phyloP scores from a whole-genome alignment of 2,329 filamentous ascomycete species.

The Tolypocladium ovalisporum region DNA sequence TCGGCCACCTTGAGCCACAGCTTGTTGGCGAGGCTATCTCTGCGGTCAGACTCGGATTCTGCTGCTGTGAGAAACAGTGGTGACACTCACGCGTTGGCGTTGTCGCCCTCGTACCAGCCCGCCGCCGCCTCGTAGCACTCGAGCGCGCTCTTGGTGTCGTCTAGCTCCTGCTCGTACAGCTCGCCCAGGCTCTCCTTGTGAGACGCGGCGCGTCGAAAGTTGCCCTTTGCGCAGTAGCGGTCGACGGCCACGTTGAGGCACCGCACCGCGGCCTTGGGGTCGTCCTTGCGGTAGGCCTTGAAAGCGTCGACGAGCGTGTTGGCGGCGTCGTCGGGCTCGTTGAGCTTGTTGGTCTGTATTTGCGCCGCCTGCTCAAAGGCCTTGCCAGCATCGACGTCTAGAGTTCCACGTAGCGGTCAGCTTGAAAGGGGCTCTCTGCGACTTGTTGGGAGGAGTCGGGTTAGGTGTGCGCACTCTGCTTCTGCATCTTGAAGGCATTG shows the following conservation, averaged over 20 bases:
- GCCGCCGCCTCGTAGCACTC: slow-evolving; percentile 79
- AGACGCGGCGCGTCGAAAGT: slow-evolving; percentile 80
- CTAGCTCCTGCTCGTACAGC: slow-evolving; percentile 71
- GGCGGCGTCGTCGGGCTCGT: slow-evolving; percentile 85
- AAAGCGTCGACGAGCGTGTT: slow-evolving; percentile 84
- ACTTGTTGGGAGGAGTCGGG: background rate
- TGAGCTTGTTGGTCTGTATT: slow-evolving; percentile 70
- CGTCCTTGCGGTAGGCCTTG: slow-evolving; percentile 84
- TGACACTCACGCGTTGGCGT: slow-evolving; percentile 61
- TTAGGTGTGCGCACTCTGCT: slow-evolving; percentile 49
- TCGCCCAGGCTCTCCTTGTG: slow-evolving; percentile 86
- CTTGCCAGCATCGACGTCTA: slow-evolving; percentile 75
- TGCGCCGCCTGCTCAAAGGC: slow-evolving; percentile 80
- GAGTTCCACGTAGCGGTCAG: background rate
- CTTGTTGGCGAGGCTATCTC: slow-evolving; percentile 72
- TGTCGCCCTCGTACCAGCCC: slow-evolving; percentile 80
- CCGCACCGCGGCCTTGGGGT: slow-evolving; percentile 71
- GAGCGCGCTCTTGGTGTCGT: slow-evolving; percentile 67
- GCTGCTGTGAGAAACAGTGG: background rate
- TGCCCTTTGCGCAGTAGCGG: slow-evolving; percentile 81
- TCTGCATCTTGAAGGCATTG: slow-evolving; percentile 84
- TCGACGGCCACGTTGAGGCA: slow-evolving; percentile 71
- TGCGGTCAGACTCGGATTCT: background rate
- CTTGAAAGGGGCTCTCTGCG: background rate
- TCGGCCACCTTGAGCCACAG: slow-evolving; percentile 88